Evolutionary conservation across 164 flowering plant genomes (phyloP), one percentile per base, ranked within the genome.

Genomic region (Stephania yunnanensis): DNA sequence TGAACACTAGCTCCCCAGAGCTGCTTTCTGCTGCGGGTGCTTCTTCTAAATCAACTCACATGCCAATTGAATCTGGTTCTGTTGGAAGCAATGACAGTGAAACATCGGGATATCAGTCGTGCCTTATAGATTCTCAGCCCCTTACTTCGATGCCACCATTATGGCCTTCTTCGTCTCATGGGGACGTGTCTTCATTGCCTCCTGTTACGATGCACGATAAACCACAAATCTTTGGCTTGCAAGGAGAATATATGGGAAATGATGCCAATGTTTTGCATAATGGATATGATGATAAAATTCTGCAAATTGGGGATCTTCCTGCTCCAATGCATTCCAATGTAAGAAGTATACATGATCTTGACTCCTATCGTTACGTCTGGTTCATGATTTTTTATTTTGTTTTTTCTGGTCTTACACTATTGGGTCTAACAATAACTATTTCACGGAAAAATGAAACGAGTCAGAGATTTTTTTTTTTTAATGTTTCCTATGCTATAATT

Each of bases 11-110:
- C 69, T 72, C 80, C 36, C 42, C 80, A 6, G 74, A 79, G 64
- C 30, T 76, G n/a, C 72, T 73, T 70, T 46, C 73, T 36, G 71
- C 19, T 17, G 64, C 58, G 48, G 69, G 68, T 22, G 30, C 71
- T 73, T 73, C 73, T 5, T 30, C 75, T 29, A 68, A 71, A 10
- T 75, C 78, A n/a, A 25, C 76, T 53, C 11, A 44, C 75, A 68
- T 36, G 25, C 52, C 36, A 19, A 68, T 69, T 3, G 78, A 75
- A 64, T 68, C 78, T 52, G 74, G 76, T 45, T 70, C 78, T 46
- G 78, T 75, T 30, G 83, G 76, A 65, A 75, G 76, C 74, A 75
- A 76, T n/a, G 77, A 77, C 65, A 73, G 69, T 73, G 80, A 79
- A 70, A 10, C 74, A 71, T 79, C 80, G 67, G 84, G 71, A 42